Evolutionary conservation across 805 yeast species (phyloP).

Genomic region (Candida incommunis): DNA sequence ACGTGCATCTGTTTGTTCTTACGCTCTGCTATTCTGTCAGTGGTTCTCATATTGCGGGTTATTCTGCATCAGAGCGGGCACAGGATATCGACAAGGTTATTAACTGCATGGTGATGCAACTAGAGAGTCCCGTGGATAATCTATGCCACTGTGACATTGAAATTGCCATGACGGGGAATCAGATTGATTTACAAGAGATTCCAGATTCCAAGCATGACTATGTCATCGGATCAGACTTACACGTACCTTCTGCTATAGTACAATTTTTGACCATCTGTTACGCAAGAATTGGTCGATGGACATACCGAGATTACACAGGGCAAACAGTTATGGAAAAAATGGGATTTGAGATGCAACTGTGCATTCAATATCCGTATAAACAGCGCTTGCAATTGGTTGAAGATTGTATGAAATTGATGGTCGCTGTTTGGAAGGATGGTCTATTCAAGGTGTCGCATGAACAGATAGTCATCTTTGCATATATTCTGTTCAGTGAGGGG

Average conservation of each 20-base stretch:
- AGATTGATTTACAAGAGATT: neutral
- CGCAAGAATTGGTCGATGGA: neutral
- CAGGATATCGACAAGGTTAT: neutral
- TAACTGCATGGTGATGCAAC: neutral
- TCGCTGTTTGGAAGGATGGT: conserved; percentile 7
- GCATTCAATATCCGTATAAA: neutral
- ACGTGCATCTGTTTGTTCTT: neutral
- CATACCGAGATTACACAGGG: neutral
- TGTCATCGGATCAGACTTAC: neutral
- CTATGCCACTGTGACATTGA: neutral
- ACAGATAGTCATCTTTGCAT: conserved; percentile 13
- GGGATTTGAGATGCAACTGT: neutral
- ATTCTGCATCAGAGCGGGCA: neutral
- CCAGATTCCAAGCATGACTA: neutral
- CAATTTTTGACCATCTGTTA: neutral
- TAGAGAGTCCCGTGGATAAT: neutral
- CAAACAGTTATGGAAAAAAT: neutral
- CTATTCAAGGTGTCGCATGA: conserved; percentile 10
- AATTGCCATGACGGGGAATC: neutral
- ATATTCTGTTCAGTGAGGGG: conserved; percentile 14
- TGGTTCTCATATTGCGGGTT: neutral
- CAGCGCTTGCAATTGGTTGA: conserved; percentile 4
- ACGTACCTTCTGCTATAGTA: neutral
- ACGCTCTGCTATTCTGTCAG: neutral
- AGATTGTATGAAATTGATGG: conserved; percentile 8